A percentile compares a stretch with the other conserved stretches of the same genome.
phyloP scores from a whole-genome alignment of 768 basidiomycete genomes.

The Suillus hirtellus region DNA sequence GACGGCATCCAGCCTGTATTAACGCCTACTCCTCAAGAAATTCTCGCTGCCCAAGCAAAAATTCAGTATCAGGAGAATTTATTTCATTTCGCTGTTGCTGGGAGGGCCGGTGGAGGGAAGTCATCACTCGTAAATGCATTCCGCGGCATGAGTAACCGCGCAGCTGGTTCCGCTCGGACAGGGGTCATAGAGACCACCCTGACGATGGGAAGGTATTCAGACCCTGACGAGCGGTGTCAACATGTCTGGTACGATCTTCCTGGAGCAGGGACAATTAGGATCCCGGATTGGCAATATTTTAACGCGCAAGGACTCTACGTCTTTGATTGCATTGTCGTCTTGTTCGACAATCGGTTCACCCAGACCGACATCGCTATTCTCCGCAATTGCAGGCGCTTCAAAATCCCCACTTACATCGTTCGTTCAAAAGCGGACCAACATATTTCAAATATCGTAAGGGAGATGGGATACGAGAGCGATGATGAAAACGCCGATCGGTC shows the following conservation, averaged over 20 bases:
- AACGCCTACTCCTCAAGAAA: constrained; percentile 20
- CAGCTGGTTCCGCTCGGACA: constrained; percentile 22
- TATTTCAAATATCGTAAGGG: constrained; percentile 15
- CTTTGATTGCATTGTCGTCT: constrained; percentile 19
- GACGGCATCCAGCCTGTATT: constrained; percentile 19
- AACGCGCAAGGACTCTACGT: constrained; percentile 27
- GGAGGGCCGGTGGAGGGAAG: constrained; percentile 28
- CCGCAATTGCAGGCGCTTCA: constrained; percentile 16
- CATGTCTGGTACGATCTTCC: constrained; percentile 32
- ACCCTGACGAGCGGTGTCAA: constrained; percentile 18
- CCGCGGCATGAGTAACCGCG: constrained; percentile 23
- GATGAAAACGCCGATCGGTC: constrained; percentile 11
- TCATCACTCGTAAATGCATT: constrained; percentile 33
- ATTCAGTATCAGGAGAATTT: constrained; percentile 20
- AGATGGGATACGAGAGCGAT: constrained; percentile 12
- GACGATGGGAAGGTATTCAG: constrained; percentile 22
- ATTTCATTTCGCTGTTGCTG: constrained; percentile 31
- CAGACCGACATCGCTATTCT: constrained; percentile 17
- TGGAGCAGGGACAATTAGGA: constrained; percentile 27
- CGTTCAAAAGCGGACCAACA: constrained; percentile 21
- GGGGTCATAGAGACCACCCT: constrained; percentile 27
- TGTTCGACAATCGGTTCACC: constrained; percentile 22
- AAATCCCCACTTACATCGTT: constrained; percentile 19
- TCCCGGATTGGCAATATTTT: constrained; percentile 31
- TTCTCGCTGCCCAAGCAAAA: constrained; percentile 8